Evolutionary conservation across 2,329 filamentous ascomycete genomes (phyloP).

Genomic region (Arthroderma sp.): DNA sequence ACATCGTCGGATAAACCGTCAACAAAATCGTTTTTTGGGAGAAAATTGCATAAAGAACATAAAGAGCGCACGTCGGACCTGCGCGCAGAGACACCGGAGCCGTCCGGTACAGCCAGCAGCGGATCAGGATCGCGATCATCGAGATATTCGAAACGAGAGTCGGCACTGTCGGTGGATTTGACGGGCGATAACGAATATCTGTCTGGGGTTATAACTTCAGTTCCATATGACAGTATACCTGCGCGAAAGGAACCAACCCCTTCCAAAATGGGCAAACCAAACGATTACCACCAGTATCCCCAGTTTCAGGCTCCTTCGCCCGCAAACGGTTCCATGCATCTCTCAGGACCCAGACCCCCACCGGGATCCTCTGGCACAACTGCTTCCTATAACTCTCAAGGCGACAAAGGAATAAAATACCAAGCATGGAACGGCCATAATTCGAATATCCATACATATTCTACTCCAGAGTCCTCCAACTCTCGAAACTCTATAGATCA

Average conservation of each 20-base stretch:
- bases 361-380: slow-evolving; percentile 45
- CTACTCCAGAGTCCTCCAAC: slow-evolving; percentile 41
- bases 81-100: slow-evolving; percentile 43
- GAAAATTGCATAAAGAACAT: slow-evolving; percentile 62
- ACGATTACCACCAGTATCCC: slow-evolving; percentile 85
- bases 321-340: slow-evolving; percentile 43
- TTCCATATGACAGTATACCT: slow-evolving; percentile 66
- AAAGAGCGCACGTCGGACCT: slow-evolving; percentile 58
- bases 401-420: slow-evolving; percentile 56
- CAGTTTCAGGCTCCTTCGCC: slow-evolving; percentile 49
- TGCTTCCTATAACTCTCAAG: slow-evolving; percentile 59
- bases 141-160: slow-evolving; percentile 60
- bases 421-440: slow-evolving; percentile 63
- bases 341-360: slow-evolving; percentile 50
- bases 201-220: slow-evolving; percentile 74
- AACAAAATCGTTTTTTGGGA: slow-evolving; percentile 77
- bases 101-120: slow-evolving; percentile 41
- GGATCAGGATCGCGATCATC: slow-evolving; percentile 57
- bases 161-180: slow-evolving; percentile 58
- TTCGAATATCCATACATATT: slow-evolving; percentile 48
- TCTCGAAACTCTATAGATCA: slow-evolving; percentile 52
- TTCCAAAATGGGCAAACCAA: slow-evolving; percentile 69
- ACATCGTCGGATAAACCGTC: slow-evolving; percentile 61
- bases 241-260: slow-evolving; percentile 58
- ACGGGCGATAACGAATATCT: slow-evolving; percentile 57